Percentiles rank a stretch among this genome's conserved stretches.
phyloP scores from a whole-genome alignment of 1,284 basidiomycete species.

The Cutaneotrichosporon sp. region DNA sequence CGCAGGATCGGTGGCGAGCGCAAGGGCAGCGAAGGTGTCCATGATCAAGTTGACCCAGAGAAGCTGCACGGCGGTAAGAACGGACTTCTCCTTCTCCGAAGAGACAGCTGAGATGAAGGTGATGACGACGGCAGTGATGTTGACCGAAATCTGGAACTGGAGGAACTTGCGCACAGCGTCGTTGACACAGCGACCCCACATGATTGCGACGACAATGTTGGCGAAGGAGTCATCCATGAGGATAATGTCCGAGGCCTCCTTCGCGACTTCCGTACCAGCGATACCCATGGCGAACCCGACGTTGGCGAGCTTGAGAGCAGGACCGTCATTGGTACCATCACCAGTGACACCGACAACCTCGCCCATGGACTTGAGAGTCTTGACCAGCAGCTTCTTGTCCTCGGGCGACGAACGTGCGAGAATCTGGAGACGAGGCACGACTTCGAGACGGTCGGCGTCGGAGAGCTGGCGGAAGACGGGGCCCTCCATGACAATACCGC shows the following conservation, averaged over 20 bases:
- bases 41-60: slow-evolving; percentile 74
- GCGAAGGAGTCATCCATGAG: slow-evolving; percentile 98
- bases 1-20: slow-evolving; percentile 93
- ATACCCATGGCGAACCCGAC: slow-evolving; percentile 99
- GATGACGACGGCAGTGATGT: slow-evolving; percentile 90
- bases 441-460: slow-evolving; percentile 51
- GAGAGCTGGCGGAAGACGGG: slow-evolving; percentile 60
- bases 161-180: slow-evolving; percentile 96
- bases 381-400: slow-evolving; percentile 91
- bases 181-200: slow-evolving; percentile 98
- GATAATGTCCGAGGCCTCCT: slow-evolving; percentile 98
- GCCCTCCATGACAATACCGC: slow-evolving; percentile 57
- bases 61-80: slow-evolving; percentile 87
- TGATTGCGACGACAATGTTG: slow-evolving; percentile 93
- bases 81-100: slow-evolving; percentile 69
- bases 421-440: slow-evolving; percentile 57
- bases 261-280: slow-evolving; percentile 96
- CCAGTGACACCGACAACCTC: slow-evolving; percentile 97
- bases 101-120: slow-evolving; percentile 88
- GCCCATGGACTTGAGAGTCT: slow-evolving; percentile 78
- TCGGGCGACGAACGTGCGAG: slow-evolving; percentile 93
- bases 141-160: slow-evolving; percentile 96
- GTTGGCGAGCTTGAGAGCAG: slow-evolving; percentile 88
- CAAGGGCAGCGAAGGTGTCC: slow-evolving; percentile 97
- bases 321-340: slow-evolving; percentile 97